Base-by-base conservation (phyloP, 2,329 filamentous ascomycete genomes). In the Ascochyta viciae-villosae region DNA sequence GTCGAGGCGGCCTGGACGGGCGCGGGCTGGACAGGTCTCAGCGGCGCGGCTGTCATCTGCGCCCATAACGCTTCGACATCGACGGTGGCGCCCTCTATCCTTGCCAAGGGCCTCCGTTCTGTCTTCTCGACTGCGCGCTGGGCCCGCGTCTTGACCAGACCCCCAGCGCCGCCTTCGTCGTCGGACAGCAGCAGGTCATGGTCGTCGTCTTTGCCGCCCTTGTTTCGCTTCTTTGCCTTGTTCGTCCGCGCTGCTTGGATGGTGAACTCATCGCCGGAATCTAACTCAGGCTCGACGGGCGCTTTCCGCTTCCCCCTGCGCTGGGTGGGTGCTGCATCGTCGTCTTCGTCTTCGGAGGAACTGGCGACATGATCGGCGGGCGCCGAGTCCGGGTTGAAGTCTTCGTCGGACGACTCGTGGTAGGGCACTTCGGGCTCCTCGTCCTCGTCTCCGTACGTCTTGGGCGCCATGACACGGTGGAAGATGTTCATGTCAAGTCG, bases 31-130 rank as follows among this genome's bases (percentile, higher is more conserved):
- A 68, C 41, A n/a, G 70, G 69, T 29, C 63, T 60, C 54, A 76
- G 40, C 2, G 80, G 76, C 4, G 74, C 82, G 27, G 82, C 75
- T 22, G 81, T 82, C 87, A 91, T 89, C 62, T 86, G 81, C 44
- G 83, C 81, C 87, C 88, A 92, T 1, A 92, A 73, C 23, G 85
- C 85, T 62, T 92, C 87, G 41, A 92, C 87, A 58, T 92, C 86
- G 41, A 91, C 78, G 2, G 89, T 91, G 23, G 89, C 84, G 0
- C 85, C 85, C 0, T 84, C 86, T 0, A 77, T 82, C 39, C 77
- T 81, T 1, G 80, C 77, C 3, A 82, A 77, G 10, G 81, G 77
- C 58, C 82, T 83, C 48, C 81, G 80, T 67, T 89, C 86, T 58
- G 81, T 83, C 57, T 78, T 85, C 83, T 90, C 88, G 41, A 79